phyloP scores from a whole-genome alignment of 768 basidiomycete species.

The Leccinum subgranulosum region DNA sequence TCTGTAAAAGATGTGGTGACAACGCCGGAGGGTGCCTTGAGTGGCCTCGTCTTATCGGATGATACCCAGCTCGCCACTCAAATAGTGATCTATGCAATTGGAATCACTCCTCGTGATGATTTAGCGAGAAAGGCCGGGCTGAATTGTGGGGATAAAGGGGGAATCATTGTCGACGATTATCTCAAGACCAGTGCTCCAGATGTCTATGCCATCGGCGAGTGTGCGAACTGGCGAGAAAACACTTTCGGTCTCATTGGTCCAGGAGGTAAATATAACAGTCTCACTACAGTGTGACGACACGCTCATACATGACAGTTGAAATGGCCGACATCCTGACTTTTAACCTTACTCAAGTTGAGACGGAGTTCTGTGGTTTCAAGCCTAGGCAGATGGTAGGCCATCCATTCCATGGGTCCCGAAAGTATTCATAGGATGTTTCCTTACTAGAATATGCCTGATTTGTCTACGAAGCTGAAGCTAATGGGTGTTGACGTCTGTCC shows the following conservation, averaged over 20 bases:
- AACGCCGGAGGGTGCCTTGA: constrained; percentile 37
- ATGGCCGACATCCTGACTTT: constrained; percentile 76
- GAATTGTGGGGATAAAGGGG: constrained; percentile 45
- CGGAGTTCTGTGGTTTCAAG: constrained; percentile 37
- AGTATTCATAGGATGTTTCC: not conserved
- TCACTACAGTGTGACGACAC: not conserved
- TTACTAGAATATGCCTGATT: constrained; percentile 58
- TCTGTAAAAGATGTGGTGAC: constrained; percentile 38
- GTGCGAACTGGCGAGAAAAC: constrained; percentile 63
- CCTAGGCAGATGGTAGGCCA: constrained; percentile 41
- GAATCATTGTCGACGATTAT: constrained; percentile 55
- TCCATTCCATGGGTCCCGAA: not conserved
- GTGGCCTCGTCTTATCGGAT: constrained; percentile 49
- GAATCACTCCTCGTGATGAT: constrained; percentile 69
- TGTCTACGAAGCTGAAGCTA: constrained; percentile 63
- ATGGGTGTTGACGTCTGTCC: constrained; percentile 53
- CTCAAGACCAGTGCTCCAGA: constrained; percentile 55
- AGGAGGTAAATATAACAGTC: constrained; percentile 40
- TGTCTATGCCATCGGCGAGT: constrained; percentile 76
- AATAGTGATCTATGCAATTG: constrained; percentile 65
- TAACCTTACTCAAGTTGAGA: constrained; percentile 60
- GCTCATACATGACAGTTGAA: constrained; percentile 43
- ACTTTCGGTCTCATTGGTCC: constrained; percentile 76
- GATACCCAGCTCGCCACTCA: constrained; percentile 45
- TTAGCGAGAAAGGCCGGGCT: constrained; percentile 55